Evolutionary conservation across 75 land plant species (phyloP), one percentile per base, ranked within the genome.

Genomic region (Pinus tabuliformis): DNA sequence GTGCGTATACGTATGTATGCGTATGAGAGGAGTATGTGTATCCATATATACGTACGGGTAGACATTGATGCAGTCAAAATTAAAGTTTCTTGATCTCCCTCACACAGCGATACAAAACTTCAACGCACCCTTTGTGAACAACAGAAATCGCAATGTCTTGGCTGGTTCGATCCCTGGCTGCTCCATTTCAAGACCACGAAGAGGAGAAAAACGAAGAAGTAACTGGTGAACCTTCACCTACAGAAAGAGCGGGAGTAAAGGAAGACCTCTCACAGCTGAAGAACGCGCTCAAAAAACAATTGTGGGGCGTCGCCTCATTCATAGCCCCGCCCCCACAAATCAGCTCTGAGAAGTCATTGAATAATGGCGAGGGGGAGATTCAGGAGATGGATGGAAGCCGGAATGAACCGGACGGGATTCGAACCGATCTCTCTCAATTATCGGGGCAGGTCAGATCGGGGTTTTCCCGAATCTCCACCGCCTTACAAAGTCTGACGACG

Each of bases 221-320:
- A 62, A 26, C 11, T 11, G 54, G 45, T 3, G 54, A 45, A 3
- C 73, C 20, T 9, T 20, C 58, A 72, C 21, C 57, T 26, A 7
- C 15, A 24, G 56, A 22, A 42, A 73, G 5, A 5, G 17, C 71
- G 37, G 88, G 94, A 57, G 90, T 91, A 77, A 87, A 84, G 70
- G 96, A 93, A 62, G 96, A 93, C 73, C 85, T 93, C 20, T 85
- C 94, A 6, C 89, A 93, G 79, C 73, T 93, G 56, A 83, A 82
- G 57, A 84, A 90, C 74, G 80, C 86, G 75, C 78, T 92, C 65
- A 86, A 84, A 65, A 85, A 84, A 70, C 94, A 89, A 64, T 84
- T 93, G 64, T 86, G 95, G 95, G 96, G 95, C 59, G 92, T 92
- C 28, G 96, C 96, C 52, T 89, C 92, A 59, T 93, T 93, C 80